Conservation (phyloP, 768 basidiomycete genomes). For the Macrolepiota fuliginosa region DNA sequence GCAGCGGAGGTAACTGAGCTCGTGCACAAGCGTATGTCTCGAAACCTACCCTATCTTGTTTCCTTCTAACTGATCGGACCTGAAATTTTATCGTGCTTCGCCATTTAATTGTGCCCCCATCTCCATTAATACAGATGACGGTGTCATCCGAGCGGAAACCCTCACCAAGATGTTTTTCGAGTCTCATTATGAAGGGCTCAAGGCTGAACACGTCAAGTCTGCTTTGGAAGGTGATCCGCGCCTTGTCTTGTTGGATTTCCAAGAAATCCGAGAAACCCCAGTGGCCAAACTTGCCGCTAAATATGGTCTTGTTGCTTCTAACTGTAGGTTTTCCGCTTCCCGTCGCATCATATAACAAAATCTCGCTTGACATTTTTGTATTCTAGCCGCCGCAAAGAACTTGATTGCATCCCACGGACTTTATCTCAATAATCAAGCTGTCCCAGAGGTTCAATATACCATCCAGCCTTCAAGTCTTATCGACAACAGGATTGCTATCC, state of each 20-base stretch:
- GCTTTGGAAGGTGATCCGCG: slow-evolving; percentile 69
- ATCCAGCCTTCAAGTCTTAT: slow-evolving; percentile 49
- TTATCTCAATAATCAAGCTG: slow-evolving; percentile 63
- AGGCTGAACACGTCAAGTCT: slow-evolving; percentile 51
- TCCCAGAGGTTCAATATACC: slow-evolving; percentile 47
- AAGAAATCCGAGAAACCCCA: slow-evolving; percentile 50
- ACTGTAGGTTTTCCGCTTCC: slow-evolving; percentile 46
- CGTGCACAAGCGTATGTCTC: slow-evolving; percentile 37
- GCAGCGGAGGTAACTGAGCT: slow-evolving; percentile 55
- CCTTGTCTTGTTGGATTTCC: slow-evolving; percentile 47
- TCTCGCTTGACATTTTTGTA: slow-evolving; percentile 9
- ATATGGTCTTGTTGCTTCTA: slow-evolving; percentile 59
- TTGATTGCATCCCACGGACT: slow-evolving; percentile 66
- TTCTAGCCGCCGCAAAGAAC: slow-evolving; percentile 61
- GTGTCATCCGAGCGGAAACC: slow-evolving; percentile 36
- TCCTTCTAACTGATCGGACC: neutral
- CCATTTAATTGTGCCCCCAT: slow-evolving; percentile 8
- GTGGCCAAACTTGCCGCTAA: slow-evolving; percentile 61
- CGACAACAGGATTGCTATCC: slow-evolving; percentile 57
- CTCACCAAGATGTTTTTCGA: slow-evolving; percentile 45
- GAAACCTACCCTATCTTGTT: neutral
- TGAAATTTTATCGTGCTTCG: neutral
- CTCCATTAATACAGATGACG: slow-evolving; percentile 29
- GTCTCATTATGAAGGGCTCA: slow-evolving; percentile 42
- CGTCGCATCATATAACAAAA: neutral